A percentile compares a stretch with the other conserved stretches of the same genome.
These are phyloP conservation scores for Podila epicladia DNA, from an alignment of 192 early-diverging fungal genomes.

Conservation along the genomic window DNA sequence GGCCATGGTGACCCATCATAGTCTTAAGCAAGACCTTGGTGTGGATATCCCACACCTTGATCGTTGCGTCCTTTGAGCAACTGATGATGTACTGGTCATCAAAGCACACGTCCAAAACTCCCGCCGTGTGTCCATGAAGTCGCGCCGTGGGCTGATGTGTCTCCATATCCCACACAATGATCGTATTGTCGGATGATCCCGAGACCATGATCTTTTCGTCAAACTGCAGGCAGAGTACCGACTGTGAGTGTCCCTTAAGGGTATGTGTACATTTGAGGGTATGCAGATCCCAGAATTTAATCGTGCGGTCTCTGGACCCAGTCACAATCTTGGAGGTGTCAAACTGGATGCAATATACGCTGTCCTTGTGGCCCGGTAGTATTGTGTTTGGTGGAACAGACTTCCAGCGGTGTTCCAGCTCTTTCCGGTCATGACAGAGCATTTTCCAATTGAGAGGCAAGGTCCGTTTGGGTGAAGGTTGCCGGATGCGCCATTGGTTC, in stretches of 20 bases:
- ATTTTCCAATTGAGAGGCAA: conserved; percentile 69
- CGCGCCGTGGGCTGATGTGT: conserved; percentile 47
- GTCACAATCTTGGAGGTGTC: conserved; percentile 75
- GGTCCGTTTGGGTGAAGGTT: conserved; percentile 4
- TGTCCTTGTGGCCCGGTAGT: conserved; percentile 79
- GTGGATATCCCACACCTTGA: conserved; percentile 82
- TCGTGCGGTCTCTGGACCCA: conserved; percentile 76
- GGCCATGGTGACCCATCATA: conserved; percentile 84
- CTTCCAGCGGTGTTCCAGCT: conserved; percentile 69
- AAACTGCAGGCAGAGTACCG: conserved; percentile 84
- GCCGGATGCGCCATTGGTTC: conserved; percentile 56
- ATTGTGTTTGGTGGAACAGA: conserved; percentile 54
- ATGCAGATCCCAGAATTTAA: conserved; percentile 82
- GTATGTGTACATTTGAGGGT: conserved; percentile 65
- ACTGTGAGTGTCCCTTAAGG: conserved; percentile 70
- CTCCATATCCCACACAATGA: conserved; percentile 86
- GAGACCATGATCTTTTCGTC: conserved; percentile 74
- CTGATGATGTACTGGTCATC: conserved; percentile 73
- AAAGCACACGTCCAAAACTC: conserved; percentile 89
- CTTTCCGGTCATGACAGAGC: conserved; percentile 70
- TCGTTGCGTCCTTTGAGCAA: conserved; percentile 91
- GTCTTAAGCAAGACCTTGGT: conserved; percentile 68
- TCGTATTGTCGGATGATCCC: conserved; percentile 85
- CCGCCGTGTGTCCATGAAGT: conserved; percentile 76
- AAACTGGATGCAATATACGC: conserved; percentile 91